Percentiles rank a stretch among this genome's conserved stretches.
These are phyloP conservation scores for Russula compacta DNA, from an alignment of 768 basidiomycete genomes.

Conservation along the genomic window DNA sequence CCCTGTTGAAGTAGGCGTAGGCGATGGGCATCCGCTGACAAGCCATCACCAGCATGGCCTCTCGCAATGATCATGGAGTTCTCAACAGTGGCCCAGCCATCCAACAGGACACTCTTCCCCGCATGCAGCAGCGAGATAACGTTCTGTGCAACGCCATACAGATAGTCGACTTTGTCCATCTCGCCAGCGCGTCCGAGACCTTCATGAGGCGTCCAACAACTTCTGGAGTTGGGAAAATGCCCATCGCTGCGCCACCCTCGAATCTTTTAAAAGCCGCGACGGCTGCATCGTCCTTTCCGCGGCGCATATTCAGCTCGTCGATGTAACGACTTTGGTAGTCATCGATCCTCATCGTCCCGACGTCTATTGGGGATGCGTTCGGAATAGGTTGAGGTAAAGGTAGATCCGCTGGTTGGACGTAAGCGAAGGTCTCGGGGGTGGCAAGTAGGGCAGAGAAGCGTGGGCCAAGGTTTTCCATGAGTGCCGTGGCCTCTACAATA, in stretches of 20 bases:
- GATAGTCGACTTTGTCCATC: conserved; percentile 48
- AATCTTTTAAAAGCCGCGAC: conserved; percentile 42
- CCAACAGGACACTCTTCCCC: conserved; percentile 39
- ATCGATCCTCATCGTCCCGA: conserved; percentile 22
- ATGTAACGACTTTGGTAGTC: conserved; percentile 25
- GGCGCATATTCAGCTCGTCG: conserved; percentile 23
- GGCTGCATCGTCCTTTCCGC: conserved; percentile 23
- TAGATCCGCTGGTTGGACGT: conserved; percentile 6
- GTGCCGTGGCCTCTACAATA: not conserved
- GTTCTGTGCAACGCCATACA: conserved; percentile 62
- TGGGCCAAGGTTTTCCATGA: conserved; percentile 17
- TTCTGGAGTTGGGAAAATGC: conserved; percentile 42
- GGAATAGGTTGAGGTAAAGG: conserved; percentile 3
- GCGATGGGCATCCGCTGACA: conserved; percentile 75
- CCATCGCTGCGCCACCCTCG: conserved; percentile 33
- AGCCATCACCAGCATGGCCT: conserved; percentile 72
- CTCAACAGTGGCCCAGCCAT: conserved; percentile 71
- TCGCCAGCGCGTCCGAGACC: conserved; percentile 55
- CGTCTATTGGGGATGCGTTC: not conserved
- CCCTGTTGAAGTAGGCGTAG: conserved; percentile 68
- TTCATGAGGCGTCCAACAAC: conserved; percentile 52
- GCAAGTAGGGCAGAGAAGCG: conserved; percentile 33
- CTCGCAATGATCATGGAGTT: conserved; percentile 83
- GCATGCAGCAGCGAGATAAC: conserved; percentile 40
- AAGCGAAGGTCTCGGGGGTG: not conserved